These are phyloP conservation scores for Ambrosia trifida DNA, from an alignment of 129 eudicot genomes.

Conservation along the genomic window DNA sequence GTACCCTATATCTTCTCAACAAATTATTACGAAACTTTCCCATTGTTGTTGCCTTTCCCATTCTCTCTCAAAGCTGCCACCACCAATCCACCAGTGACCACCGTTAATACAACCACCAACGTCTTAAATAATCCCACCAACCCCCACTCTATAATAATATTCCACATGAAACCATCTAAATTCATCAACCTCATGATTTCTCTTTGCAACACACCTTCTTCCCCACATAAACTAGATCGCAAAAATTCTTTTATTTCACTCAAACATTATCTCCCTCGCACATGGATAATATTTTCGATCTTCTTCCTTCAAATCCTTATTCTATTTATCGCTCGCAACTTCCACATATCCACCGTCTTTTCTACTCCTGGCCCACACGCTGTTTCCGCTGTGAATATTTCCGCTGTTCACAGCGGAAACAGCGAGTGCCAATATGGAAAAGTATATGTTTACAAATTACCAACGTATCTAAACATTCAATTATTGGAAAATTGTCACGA, in stretches of 20 bases:
- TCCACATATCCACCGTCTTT: constrained; percentile 38
- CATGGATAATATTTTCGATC: constrained; percentile 67
- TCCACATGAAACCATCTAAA: constrained; percentile 36
- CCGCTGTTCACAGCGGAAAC: background rate
- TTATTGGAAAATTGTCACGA: constrained; percentile 56
- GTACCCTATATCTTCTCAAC: constrained; percentile 37
- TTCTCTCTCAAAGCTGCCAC: constrained; percentile 24
- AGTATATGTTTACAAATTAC: constrained; percentile 65
- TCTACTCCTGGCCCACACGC: constrained; percentile 22
- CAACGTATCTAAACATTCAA: constrained; percentile 49
- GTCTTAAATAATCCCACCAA: constrained; percentile 10
- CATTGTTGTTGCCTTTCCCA: constrained; percentile 20
- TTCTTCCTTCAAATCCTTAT: constrained; percentile 75
- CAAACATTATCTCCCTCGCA: constrained; percentile 58
- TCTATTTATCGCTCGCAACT: constrained; percentile 48
- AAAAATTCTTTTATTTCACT: constrained; percentile 40
- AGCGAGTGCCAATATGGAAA: constrained; percentile 49
- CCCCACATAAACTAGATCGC: constrained; percentile 39
- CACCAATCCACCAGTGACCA: background rate
- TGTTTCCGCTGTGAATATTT: background rate
- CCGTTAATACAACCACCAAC: background rate
- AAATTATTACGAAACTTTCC: constrained; percentile 22
- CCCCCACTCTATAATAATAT: constrained; percentile 6
- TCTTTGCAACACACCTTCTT: constrained; percentile 31
- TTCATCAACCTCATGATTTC: constrained; percentile 63